Conservation (phyloP, 371 early-diverging fungal species). For the Funneliformis caledonium region DNA sequence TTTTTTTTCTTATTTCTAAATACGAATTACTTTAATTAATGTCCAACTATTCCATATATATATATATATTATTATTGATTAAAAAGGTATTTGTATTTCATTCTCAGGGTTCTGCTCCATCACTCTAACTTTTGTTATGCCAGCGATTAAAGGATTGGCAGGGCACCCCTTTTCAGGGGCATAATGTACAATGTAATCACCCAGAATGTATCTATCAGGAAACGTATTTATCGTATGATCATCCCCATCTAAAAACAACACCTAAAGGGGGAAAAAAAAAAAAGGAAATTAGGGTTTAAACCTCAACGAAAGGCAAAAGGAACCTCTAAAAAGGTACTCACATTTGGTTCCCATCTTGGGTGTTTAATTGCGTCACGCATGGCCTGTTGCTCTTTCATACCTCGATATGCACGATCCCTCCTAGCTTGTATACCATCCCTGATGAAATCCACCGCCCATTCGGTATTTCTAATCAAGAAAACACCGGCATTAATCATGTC, state of each 20-base stretch:
- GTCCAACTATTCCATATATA: too few relatives aligned
- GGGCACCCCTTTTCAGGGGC: constrained; percentile 65
- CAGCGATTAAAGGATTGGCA: constrained; percentile 56
- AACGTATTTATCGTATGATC: constrained; percentile 67
- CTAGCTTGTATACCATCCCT: constrained; percentile 54
- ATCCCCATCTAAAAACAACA: constrained; percentile 46
- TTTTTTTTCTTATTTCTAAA: too few relatives aligned
- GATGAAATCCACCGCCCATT: constrained; percentile 59
- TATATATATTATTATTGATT: neutral
- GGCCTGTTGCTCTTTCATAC: constrained; percentile 66
- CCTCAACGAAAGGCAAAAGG: neutral
- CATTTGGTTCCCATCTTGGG: constrained; percentile 45
- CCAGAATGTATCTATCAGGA: constrained; percentile 55
- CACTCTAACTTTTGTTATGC: constrained; percentile 12
- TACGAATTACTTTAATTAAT: too few relatives aligned
- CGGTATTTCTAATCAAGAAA: constrained; percentile 63
- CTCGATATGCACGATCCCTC: constrained; percentile 53
- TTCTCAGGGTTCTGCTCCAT: neutral
- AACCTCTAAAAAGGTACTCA: constrained; percentile 9
- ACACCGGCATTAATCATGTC: constrained; percentile 67
- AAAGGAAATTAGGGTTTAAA: neutral
- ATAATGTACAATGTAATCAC: constrained; percentile 67
- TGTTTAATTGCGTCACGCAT: constrained; percentile 61
- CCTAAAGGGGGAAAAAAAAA: neutral
- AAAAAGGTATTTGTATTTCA: neutral